Conservation (phyloP, 805 yeast species). For the Wickerhamomyces ciferrii region DNA sequence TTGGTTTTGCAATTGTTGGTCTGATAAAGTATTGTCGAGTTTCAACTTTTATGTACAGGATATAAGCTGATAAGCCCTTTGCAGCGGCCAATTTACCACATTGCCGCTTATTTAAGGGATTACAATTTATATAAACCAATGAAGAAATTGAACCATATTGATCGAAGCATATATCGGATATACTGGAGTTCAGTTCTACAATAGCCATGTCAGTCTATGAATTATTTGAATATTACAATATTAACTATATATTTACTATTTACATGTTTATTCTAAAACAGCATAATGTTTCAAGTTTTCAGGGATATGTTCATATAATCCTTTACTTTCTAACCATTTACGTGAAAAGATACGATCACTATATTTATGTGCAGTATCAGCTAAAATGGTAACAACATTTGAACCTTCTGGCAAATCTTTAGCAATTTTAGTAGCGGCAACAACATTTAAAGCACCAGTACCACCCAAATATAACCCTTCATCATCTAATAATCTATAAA, state of each 20-base stretch:
- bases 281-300: conserved; percentile 66
- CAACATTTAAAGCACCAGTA: conserved; percentile 86
- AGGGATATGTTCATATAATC: conserved; percentile 62
- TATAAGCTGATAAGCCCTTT: too few species aligned
- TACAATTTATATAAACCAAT: too few species aligned
- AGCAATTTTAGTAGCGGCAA: conserved; percentile 80
- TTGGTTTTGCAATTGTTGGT: too few species aligned
- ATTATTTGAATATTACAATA: too few species aligned
- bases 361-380: conserved; percentile 89
- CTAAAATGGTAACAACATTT: conserved; percentile 82
- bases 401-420: conserved; percentile 67
- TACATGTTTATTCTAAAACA: conserved; percentile 23
- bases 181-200: too few species aligned
- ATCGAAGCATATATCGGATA: too few species aligned
- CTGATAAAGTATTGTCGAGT: too few species aligned
- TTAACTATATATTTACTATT: neutral
- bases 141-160: too few species aligned
- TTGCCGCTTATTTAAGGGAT: too few species aligned
- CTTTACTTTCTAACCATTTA: conserved; percentile 71
- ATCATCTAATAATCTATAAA: conserved; percentile 76
- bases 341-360: conserved; percentile 75
- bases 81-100: too few species aligned
- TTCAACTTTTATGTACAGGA: too few species aligned
- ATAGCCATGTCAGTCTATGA: neutral
- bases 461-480: conserved; percentile 92